Conservation (phyloP, 73 alveolate species). For the Symbiodinium natans region DNA sequence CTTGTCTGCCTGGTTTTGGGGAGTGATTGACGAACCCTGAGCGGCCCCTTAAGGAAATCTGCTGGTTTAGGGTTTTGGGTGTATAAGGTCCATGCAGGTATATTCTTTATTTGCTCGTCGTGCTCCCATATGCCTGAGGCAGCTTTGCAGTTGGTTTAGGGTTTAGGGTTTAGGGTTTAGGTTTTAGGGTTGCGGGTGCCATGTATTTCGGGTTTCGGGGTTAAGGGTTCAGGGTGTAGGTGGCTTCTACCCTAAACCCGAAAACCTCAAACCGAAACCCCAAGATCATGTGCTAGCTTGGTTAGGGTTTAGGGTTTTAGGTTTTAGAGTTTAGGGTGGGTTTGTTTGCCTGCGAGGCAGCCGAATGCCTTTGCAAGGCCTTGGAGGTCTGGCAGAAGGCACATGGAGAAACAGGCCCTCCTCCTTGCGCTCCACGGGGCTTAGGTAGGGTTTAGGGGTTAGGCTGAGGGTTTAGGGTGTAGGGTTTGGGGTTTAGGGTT, state of each 20-base stretch:
- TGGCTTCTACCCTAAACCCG: background rate
- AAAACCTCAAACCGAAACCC: background rate
- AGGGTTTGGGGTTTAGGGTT: no score
- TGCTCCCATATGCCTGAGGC: no score
- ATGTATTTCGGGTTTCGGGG: background rate
- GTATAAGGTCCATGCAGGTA: no score
- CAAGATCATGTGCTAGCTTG: background rate
- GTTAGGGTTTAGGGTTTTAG: background rate
- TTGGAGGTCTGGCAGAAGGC: conserved; percentile 18
- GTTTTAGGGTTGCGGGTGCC: background rate
- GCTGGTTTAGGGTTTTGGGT: no score
- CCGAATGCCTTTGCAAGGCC: conserved; percentile 19
- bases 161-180: background rate
- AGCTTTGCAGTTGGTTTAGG: no score
- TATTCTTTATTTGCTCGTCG: no score
- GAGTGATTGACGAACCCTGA: no score
- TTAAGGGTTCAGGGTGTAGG: background rate
- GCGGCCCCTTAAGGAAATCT: no score
- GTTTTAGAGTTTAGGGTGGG: background rate
- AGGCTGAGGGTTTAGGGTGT: no score
- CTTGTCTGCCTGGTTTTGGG: no score
- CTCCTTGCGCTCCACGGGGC: background rate
- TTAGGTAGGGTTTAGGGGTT: background rate
- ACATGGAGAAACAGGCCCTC: background rate
- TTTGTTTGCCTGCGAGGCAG: background rate